Conservation (phyloP, 352 stramenopile species). For the Pythium angustatum region DNA sequence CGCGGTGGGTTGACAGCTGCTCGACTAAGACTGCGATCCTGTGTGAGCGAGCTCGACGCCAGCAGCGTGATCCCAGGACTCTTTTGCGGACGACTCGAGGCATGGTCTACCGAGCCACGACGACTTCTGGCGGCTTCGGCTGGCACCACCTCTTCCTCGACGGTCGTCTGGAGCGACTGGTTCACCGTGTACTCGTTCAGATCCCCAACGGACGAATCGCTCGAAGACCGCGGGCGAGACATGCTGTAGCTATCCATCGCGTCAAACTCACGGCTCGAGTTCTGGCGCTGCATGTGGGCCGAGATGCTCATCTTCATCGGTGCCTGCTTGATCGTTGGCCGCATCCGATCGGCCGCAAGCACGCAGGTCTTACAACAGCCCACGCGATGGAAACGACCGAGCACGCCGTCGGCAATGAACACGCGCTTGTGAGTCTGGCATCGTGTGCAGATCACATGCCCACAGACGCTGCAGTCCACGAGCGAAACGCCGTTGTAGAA, state of each 20-base stretch:
- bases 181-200: background rate
- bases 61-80: slow-evolving; percentile 8
- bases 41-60: background rate
- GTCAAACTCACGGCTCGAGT: slow-evolving; percentile 13
- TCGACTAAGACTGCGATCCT: no score
- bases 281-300: slow-evolving; percentile 8
- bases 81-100: background rate
- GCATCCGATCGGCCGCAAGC: slow-evolving; percentile 24
- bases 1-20: no score
- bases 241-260: background rate
- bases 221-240: slow-evolving; percentile 3
- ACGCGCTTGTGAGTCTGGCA: slow-evolving; percentile 47
- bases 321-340: background rate
- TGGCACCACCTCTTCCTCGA: background rate
- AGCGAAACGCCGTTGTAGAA: slow-evolving; percentile 36
- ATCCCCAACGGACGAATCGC: slow-evolving; percentile 5
- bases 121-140: background rate
- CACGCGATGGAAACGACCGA: slow-evolving; percentile 35
- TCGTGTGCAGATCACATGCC: slow-evolving; percentile 46
- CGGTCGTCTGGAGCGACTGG: background rate
- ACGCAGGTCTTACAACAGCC: slow-evolving; percentile 44
- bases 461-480: slow-evolving; percentile 47
- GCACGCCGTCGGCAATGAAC: slow-evolving; percentile 37
- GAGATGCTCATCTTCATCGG: slow-evolving; percentile 13
- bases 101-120: no score